These are phyloP conservation scores for Heterobasidion annosum DNA, from an alignment of 1,284 basidiomycete species.

Conservation along the genomic window DNA sequence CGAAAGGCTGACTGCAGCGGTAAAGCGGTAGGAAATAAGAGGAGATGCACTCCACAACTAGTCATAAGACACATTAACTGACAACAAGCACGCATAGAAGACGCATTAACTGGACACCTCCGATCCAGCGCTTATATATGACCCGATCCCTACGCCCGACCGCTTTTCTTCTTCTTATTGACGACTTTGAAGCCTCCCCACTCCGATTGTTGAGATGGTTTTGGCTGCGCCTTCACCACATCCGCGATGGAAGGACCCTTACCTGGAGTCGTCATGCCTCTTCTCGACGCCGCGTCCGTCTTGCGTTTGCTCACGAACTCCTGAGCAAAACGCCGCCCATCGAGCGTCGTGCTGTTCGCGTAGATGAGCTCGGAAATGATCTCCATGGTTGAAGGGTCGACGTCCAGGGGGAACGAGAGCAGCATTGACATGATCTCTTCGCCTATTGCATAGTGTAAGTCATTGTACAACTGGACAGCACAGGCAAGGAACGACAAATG, in stretches of 20 bases:
- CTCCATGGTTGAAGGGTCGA: constrained; percentile 73
- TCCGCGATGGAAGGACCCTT: constrained; percentile 68
- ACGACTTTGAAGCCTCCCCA: constrained; percentile 86
- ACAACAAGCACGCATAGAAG: too few species aligned
- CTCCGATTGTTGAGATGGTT: constrained; percentile 58
- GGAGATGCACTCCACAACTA: too few species aligned
- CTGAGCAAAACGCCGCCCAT: constrained; percentile 88
- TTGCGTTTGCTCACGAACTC: constrained; percentile 88
- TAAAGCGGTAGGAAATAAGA: too few species aligned
- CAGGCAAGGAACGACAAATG: constrained; percentile 5
- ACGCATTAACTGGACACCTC: too few species aligned
- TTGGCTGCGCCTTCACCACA: constrained; percentile 84
- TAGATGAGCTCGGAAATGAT: constrained; percentile 92
- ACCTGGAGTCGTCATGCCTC: constrained; percentile 27
- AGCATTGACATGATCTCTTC: constrained; percentile 93
- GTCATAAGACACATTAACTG: too few species aligned
- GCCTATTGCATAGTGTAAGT: constrained; percentile 34
- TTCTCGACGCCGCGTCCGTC: constrained; percentile 54
- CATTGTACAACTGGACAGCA: constrained; percentile 8
- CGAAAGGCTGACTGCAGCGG: too few species aligned
- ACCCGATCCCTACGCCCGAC: constrained; percentile 22
- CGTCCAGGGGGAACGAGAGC: constrained; percentile 84
- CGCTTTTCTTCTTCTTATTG: constrained; percentile 89
- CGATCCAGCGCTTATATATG: too few species aligned
- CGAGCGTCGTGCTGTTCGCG: constrained; percentile 87